phyloP scores from a whole-genome alignment of 1,139 yeast species.

The Kodamaea sp. region DNA sequence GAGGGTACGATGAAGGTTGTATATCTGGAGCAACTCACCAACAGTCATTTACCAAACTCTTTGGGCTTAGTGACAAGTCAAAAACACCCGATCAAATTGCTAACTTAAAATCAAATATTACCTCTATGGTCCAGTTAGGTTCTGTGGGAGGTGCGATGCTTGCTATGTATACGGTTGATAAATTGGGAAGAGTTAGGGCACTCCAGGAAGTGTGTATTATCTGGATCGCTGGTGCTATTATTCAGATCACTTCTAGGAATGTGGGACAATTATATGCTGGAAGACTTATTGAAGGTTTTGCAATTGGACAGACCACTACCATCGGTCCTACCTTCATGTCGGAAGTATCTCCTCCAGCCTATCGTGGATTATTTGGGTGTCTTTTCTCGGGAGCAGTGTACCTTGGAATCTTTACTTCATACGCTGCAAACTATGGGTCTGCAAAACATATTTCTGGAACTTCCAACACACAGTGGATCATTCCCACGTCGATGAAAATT shows the following conservation, averaged over 20 bases:
- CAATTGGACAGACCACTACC: constrained; percentile 58
- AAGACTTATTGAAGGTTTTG: constrained; percentile 54
- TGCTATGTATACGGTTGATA: constrained; percentile 53
- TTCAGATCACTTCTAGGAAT: constrained; percentile 46
- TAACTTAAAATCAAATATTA: constrained; percentile 53
- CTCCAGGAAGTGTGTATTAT: constrained; percentile 45
- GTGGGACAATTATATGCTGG: constrained; percentile 60
- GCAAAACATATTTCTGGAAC: constrained; percentile 31
- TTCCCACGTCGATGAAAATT: constrained; percentile 40
- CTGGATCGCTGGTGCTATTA: constrained; percentile 51
- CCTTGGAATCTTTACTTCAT: constrained; percentile 52
- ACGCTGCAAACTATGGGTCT: constrained; percentile 50
- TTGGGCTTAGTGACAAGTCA: constrained; percentile 47
- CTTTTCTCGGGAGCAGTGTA: constrained; percentile 58
- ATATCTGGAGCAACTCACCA: constrained; percentile 48
- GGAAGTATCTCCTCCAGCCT: constrained; percentile 54
- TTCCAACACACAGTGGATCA: constrained; percentile 39
- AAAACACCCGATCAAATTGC: constrained; percentile 41
- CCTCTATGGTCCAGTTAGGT: constrained; percentile 65
- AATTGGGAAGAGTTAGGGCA: constrained; percentile 55
- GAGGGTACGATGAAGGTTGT: constrained; percentile 65
- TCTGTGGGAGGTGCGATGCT: constrained; percentile 58
- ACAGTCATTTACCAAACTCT: constrained; percentile 40
- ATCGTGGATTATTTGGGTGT: constrained; percentile 54
- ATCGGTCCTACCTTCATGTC: constrained; percentile 57